These are phyloP conservation scores for Gigaspora rosea DNA, from an alignment of 192 early-diverging fungal genomes.

Conservation along the genomic window DNA sequence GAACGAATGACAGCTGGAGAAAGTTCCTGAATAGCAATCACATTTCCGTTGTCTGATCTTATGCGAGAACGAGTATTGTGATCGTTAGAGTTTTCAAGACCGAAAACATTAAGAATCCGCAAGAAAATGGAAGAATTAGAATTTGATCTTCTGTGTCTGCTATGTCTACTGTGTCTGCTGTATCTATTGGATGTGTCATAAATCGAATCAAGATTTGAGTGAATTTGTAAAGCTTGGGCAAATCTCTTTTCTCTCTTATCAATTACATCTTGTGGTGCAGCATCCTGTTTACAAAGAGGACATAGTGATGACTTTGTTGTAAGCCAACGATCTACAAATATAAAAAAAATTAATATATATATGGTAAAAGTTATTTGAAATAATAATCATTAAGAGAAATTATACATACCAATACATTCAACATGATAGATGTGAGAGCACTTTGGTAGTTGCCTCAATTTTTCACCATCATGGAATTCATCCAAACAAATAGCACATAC, in stretches of 20 bases:
- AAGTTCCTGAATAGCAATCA: constrained; percentile 25
- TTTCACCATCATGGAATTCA: constrained; percentile 42
- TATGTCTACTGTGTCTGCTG: background rate
- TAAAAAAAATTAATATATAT: background rate
- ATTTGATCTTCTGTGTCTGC: background rate
- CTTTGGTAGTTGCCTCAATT: constrained; percentile 36
- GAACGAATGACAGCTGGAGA: constrained; percentile 3
- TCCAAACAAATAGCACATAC: constrained; percentile 48
- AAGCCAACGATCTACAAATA: constrained; percentile 41
- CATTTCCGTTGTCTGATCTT: background rate
- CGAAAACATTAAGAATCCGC: background rate
- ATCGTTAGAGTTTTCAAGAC: background rate
- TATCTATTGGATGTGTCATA: constrained; percentile 6
- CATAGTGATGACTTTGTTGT: constrained; percentile 45
- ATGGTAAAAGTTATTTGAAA: background rate
- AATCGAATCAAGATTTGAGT: constrained; percentile 6
- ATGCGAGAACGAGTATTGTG: background rate
- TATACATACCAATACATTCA: constrained; percentile 43
- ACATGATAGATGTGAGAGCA: constrained; percentile 45
- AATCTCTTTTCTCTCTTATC: constrained; percentile 22
- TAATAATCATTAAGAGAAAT: background rate
- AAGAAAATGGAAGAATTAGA: background rate
- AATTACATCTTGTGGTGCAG: constrained; percentile 17
- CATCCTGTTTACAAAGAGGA: constrained; percentile 47
- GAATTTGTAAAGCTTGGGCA: constrained; percentile 4